Percentiles rank a stretch among this genome's conserved stretches.
phyloP scores from a whole-genome alignment of 257 asterid species.

The Thymus mandschuricus region DNA sequence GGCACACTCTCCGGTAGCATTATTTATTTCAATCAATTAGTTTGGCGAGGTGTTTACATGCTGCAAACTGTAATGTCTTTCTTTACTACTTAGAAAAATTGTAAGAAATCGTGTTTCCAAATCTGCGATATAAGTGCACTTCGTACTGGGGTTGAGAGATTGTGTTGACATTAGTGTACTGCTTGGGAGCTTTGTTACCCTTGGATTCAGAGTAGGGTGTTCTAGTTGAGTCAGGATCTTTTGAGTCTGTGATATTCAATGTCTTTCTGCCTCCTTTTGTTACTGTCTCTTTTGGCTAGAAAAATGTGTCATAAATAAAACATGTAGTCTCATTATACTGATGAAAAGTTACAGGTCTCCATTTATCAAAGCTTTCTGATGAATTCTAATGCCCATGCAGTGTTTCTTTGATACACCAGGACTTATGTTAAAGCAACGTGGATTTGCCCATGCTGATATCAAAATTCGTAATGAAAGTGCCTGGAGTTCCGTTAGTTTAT shows the following conservation, averaged over 20 bases:
- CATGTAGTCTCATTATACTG: background rate
- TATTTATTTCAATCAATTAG: background rate
- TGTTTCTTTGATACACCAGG: conserved; percentile 99
- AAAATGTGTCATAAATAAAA: no score
- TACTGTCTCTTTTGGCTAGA: no score
- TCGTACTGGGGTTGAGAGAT: conserved; percentile 20
- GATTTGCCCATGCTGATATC: conserved; percentile 78
- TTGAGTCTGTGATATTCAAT: background rate
- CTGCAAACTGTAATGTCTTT: conserved; percentile 3
- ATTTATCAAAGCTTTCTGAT: conserved; percentile 33
- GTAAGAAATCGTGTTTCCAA: background rate
- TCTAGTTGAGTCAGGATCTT: background rate
- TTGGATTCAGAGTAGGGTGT: conserved; percentile 1
- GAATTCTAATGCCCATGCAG: conserved; percentile 51
- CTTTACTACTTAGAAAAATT: background rate
- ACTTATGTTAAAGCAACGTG: conserved; percentile 88
- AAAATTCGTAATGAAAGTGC: conserved; percentile 88
- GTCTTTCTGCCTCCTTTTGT: conserved; percentile 3
- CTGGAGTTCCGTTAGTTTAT: conserved; percentile 83
- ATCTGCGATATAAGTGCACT: background rate
- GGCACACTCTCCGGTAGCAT: conserved; percentile 9
- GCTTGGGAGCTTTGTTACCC: conserved; percentile 14
- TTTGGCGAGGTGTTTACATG: background rate
- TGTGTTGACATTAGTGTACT: conserved; percentile 1
- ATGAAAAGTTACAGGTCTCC: background rate